A percentile compares a stretch with the other conserved stretches of the same genome.
Evolutionary conservation across 2,329 filamentous ascomycete species (phyloP).

Genomic region (Arthrobotrys conoides): DNA sequence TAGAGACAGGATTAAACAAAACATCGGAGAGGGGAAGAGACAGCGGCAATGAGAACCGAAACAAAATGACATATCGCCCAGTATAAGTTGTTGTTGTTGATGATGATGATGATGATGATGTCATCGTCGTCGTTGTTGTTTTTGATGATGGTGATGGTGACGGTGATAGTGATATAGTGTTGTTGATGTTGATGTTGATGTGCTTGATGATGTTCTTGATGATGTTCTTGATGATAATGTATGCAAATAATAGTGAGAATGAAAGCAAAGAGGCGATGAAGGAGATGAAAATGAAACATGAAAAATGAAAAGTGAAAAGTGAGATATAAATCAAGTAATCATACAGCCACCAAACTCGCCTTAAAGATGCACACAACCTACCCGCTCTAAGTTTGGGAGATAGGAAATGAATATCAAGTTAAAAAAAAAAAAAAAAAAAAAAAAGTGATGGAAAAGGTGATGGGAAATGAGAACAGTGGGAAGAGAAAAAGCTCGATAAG

Average conservation of each 20-base stretch:
- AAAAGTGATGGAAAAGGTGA: slow-evolving; percentile 41
- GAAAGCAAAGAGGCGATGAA: slow-evolving; percentile 61
- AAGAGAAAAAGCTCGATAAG: slow-evolving; percentile 34
- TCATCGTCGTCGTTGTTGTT: no score
- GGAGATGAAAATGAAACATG: slow-evolving; percentile 62
- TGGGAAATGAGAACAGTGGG: slow-evolving; percentile 32
- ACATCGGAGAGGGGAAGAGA: slow-evolving; percentile 49
- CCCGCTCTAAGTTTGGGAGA: slow-evolving; percentile 61
- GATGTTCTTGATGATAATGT: slow-evolving; percentile 14
- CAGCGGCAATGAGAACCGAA: slow-evolving; percentile 63
- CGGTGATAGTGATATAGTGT: no score
- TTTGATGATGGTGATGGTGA: no score
- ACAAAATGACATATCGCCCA: slow-evolving; percentile 27
- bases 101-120: no score
- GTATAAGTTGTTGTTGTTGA: neutral
- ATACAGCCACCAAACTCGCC: slow-evolving; percentile 61
- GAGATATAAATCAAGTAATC: slow-evolving; percentile 59
- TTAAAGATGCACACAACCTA: slow-evolving; percentile 61
- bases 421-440: slow-evolving; percentile 41
- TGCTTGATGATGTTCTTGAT: slow-evolving; percentile 53
- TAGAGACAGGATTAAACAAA: slow-evolving; percentile 55
- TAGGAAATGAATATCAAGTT: slow-evolving; percentile 61
- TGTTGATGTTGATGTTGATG: neutral
- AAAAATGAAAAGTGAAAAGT: slow-evolving; percentile 62
- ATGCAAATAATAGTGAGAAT: slow-evolving; percentile 41